phyloP scores from a whole-genome alignment of 371 early-diverging fungal genomes.

The Amoeboaphelidium occidentale region DNA sequence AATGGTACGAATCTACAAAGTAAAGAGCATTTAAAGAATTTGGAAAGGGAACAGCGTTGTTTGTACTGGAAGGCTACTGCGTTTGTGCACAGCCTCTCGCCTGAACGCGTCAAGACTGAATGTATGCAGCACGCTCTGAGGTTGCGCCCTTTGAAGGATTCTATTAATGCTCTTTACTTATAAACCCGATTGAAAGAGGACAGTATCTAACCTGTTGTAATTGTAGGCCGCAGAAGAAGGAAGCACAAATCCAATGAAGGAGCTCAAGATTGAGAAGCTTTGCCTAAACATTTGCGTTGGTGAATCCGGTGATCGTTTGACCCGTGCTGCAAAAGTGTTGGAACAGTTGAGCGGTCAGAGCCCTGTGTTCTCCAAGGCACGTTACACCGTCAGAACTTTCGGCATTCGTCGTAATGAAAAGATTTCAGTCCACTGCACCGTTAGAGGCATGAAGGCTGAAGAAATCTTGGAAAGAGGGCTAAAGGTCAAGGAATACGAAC shows the following conservation, averaged over 20 bases:
- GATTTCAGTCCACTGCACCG: constrained; percentile 97
- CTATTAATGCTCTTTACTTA: no score
- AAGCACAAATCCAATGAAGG: constrained; percentile 71
- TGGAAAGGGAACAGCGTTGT: no score
- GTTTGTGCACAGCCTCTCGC: no score
- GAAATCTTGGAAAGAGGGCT: constrained; percentile 97
- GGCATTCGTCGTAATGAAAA: constrained; percentile 99
- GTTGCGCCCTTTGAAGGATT: no score
- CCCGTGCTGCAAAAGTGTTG: constrained; percentile 99
- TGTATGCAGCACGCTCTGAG: no score
- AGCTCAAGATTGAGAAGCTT: constrained; percentile 96
- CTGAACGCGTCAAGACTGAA: no score
- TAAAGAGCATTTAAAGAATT: no score
- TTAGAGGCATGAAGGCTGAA: constrained; percentile 80
- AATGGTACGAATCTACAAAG: no score
- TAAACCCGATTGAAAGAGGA: no score
- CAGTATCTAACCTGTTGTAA: no score
- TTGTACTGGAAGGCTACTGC: no score
- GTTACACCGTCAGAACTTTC: constrained; percentile 99
- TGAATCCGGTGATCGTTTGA: constrained; percentile 96
- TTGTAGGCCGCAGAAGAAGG: constrained; percentile 10
- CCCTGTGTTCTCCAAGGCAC: constrained; percentile 97
- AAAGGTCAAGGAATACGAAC: constrained; percentile 99
- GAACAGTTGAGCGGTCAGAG: constrained; percentile 99
- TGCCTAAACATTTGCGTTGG: constrained; percentile 99